phyloP scores from a whole-genome alignment of 1,139 yeast genomes.

The Zygoascus hellenicus region DNA sequence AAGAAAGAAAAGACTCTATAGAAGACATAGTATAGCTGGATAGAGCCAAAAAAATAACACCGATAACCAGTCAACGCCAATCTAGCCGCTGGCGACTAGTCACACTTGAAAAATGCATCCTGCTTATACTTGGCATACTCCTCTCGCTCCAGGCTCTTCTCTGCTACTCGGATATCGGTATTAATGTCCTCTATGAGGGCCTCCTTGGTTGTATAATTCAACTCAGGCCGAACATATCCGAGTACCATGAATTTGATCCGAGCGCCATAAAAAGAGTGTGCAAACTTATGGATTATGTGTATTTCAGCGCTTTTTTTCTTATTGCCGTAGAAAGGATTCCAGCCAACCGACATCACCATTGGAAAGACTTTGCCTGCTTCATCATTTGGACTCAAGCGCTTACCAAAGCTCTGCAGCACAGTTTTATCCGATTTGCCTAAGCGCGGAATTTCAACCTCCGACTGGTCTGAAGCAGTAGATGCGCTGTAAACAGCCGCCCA shows the following conservation, averaged over 20 bases:
- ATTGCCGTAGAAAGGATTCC: conserved; percentile 90
- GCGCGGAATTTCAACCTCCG: conserved; percentile 34
- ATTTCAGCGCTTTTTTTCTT: conserved; percentile 59
- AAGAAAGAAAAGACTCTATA: too few relatives aligned
- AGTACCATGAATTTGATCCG: conserved; percentile 58
- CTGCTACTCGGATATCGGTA: conserved; percentile 67
- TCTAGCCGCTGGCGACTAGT: background rate
- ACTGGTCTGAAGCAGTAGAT: conserved; percentile 15
- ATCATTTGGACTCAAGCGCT: conserved; percentile 40
- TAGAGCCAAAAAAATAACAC: too few relatives aligned
- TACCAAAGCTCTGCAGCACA: conserved; percentile 49
- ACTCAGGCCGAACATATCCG: conserved; percentile 89
- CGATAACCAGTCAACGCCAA: too few relatives aligned
- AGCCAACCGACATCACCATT: conserved; percentile 93
- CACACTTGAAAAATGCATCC: conserved; percentile 19
- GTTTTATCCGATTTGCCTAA: too few relatives aligned
- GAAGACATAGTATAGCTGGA: too few relatives aligned
- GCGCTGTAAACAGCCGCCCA: conserved; percentile 46
- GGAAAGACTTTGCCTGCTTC: conserved; percentile 46
- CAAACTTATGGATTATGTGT: conserved; percentile 74
- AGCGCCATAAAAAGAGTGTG: conserved; percentile 76
- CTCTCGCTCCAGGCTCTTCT: conserved; percentile 41
- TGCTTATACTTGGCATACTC: conserved; percentile 30
- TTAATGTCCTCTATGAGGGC: conserved; percentile 83
- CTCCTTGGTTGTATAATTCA: conserved; percentile 78